Evolutionary conservation across 768 basidiomycete genomes (phyloP).

Genomic region (Lentinula sp.): DNA sequence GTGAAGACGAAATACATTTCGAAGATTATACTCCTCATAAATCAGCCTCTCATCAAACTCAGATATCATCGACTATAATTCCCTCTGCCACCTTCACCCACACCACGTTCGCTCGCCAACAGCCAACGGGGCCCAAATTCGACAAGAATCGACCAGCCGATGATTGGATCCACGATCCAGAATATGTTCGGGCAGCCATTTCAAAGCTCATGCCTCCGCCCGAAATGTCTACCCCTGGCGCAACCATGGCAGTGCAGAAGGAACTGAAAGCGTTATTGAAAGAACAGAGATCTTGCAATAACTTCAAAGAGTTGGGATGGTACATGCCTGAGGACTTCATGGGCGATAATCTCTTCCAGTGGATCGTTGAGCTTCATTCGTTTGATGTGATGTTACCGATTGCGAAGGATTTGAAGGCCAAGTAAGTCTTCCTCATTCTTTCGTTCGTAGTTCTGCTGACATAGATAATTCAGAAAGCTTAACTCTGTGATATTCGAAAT

Average conservation of each 20-base stretch:
- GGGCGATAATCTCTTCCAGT: slow-evolving; percentile 64
- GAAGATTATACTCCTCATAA: neutral
- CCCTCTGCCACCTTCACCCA: neutral
- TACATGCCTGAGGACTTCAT: slow-evolving; percentile 63
- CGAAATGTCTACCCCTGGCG: slow-evolving; percentile 42
- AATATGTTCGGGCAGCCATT: slow-evolving; percentile 39
- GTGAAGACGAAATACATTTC: slow-evolving; percentile 9
- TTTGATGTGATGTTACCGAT: slow-evolving; percentile 58
- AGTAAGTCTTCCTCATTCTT: slow-evolving; percentile 22
- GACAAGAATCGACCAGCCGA: slow-evolving; percentile 22
- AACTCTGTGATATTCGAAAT: slow-evolving; percentile 71
- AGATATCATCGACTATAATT: neutral
- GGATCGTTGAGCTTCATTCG: slow-evolving; percentile 70
- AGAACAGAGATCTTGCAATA: slow-evolving; percentile 43
- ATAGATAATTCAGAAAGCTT: slow-evolving; percentile 31
- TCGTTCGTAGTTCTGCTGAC: neutral
- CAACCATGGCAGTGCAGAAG: slow-evolving; percentile 51
- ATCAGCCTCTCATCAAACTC: neutral
- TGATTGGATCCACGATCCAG: slow-evolving; percentile 51
- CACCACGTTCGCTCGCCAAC: neutral
- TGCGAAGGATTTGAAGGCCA: slow-evolving; percentile 49
- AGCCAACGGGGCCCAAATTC: neutral
- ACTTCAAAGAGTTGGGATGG: slow-evolving; percentile 59
- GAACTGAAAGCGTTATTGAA: slow-evolving; percentile 59
- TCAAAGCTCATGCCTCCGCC: slow-evolving; percentile 56